A percentile compares a stretch with the other conserved stretches of the same genome.
Conservation (phyloP, 176 grass and related monocot genomes). For the Oryza glumipatula region DNA sequence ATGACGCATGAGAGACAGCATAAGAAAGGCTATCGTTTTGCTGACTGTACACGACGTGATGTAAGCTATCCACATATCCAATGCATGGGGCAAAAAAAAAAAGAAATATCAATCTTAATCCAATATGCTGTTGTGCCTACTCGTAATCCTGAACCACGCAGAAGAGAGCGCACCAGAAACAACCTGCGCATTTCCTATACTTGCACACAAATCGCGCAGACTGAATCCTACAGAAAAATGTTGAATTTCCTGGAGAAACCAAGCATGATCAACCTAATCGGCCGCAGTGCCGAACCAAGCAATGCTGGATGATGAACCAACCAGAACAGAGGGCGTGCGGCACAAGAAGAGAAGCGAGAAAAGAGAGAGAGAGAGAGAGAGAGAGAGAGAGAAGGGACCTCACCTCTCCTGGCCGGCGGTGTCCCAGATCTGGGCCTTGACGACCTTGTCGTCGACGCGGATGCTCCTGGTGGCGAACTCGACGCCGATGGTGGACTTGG, state of each 20-base stretch:
- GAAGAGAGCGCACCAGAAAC: not conserved
- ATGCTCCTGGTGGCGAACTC: conserved; percentile 88
- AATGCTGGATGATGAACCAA: not conserved
- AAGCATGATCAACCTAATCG: not conserved
- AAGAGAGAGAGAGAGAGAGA: no score
- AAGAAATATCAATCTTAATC: not conserved
- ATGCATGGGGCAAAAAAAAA: not conserved
- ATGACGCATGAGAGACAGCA: not conserved
- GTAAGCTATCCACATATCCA: not conserved
- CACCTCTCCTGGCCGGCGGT: conserved; percentile 82
- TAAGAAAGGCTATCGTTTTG: not conserved
- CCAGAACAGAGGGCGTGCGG: not conserved
- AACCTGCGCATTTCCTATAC: not conserved
- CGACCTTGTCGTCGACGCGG: conserved; percentile 69
- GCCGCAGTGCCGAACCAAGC: not conserved
- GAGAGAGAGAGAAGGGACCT: conserved; percentile 23
- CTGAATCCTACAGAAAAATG: not conserved
- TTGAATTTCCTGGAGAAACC: not conserved
- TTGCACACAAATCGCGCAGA: not conserved
- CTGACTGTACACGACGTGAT: not conserved
- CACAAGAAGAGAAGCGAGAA: not conserved
- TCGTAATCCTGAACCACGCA: not conserved
- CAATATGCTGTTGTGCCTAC: not conserved
- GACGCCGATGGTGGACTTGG: conserved; percentile 92
- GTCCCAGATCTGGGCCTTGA: conserved; percentile 93